Percentiles rank a stretch among this genome's conserved stretches.
Conservation (phyloP, 1,139 yeast species). For the Sugiyamaella xylanicola region DNA sequence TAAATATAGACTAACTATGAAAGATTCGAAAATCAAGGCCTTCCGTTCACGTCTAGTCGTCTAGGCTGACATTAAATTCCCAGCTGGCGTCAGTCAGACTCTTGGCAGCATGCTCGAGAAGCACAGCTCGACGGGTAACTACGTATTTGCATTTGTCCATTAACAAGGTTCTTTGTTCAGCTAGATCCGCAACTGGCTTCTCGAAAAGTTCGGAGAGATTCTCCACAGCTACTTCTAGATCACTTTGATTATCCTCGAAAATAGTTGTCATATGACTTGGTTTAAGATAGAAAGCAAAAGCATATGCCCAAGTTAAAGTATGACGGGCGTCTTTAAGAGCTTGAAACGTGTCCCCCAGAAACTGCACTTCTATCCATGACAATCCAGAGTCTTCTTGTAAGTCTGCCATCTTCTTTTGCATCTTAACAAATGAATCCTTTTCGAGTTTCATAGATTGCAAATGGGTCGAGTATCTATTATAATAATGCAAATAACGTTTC, state of each 20-base stretch:
- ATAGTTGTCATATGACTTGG: constrained; percentile 50
- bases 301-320: constrained; percentile 89
- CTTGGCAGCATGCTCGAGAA: constrained; percentile 42
- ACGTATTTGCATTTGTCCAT: constrained; percentile 46
- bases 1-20: not conserved
- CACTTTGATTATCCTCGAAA: constrained; percentile 75
- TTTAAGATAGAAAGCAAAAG: constrained; percentile 70
- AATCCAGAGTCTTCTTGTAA: constrained; percentile 65
- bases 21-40: too few species aligned
- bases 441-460: constrained; percentile 79
- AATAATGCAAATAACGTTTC: constrained; percentile 74
- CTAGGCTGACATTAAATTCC: constrained; percentile 30
- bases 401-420: constrained; percentile 64
- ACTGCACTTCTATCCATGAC: constrained; percentile 91
- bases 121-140: constrained; percentile 39
- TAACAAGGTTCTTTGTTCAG: constrained; percentile 38
- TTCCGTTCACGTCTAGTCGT: not conserved
- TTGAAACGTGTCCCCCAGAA: constrained; percentile 70
- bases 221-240: constrained; percentile 75
- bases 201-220: constrained; percentile 70
- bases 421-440: constrained; percentile 58
- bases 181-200: constrained; percentile 40
- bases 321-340: constrained; percentile 69
- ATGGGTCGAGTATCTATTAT: constrained; percentile 74
- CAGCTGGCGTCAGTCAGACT: constrained; percentile 43